These are phyloP conservation scores for Ichthyophthirius multifiliis DNA, from an alignment of 169 alveolate species.

Conservation along the genomic window DNA sequence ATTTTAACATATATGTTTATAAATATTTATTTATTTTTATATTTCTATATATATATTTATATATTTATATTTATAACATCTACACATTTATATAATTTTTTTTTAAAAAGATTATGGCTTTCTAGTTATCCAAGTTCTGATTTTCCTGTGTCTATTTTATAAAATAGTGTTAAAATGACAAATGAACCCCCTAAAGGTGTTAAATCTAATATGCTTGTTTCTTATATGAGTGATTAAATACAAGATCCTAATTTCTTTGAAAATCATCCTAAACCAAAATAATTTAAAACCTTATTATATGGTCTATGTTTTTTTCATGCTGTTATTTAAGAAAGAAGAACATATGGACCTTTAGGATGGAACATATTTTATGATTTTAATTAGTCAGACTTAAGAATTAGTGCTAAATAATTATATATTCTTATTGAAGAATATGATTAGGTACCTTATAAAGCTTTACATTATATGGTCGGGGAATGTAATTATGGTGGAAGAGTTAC, in stretches of 20 bases:
- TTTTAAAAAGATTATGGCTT: conserved; percentile 70
- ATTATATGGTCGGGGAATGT: conserved; percentile 78
- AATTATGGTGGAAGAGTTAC: conserved; percentile 87
- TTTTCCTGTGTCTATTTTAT: conserved; percentile 78
- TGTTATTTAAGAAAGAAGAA: conserved; percentile 71
- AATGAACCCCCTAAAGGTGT: conserved; percentile 84
- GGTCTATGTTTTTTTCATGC: conserved; percentile 84
- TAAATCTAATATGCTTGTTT: conserved; percentile 59
- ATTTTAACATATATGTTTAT: too few species aligned
- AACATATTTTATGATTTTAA: conserved; percentile 75
- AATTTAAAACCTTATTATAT: conserved; percentile 54
- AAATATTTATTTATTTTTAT: too few species aligned
- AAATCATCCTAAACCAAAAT: conserved; percentile 53
- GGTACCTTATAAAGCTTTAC: conserved; percentile 72
- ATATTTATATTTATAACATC: too few species aligned
- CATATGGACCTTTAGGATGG: conserved; percentile 82
- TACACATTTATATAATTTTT: too few species aligned
- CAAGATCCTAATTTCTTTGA: conserved; percentile 55
- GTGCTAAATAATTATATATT: conserved; percentile 54
- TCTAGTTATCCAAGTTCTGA: conserved; percentile 72
- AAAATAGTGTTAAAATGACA: conserved; percentile 79
- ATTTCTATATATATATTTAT: too few species aligned
- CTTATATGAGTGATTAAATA: conserved; percentile 60
- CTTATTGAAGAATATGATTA: conserved; percentile 46
- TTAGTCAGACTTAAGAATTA: conserved; percentile 62